Evolutionary conservation across 257 asterid genomes (phyloP).

Genomic region (Plantago ovata): DNA sequence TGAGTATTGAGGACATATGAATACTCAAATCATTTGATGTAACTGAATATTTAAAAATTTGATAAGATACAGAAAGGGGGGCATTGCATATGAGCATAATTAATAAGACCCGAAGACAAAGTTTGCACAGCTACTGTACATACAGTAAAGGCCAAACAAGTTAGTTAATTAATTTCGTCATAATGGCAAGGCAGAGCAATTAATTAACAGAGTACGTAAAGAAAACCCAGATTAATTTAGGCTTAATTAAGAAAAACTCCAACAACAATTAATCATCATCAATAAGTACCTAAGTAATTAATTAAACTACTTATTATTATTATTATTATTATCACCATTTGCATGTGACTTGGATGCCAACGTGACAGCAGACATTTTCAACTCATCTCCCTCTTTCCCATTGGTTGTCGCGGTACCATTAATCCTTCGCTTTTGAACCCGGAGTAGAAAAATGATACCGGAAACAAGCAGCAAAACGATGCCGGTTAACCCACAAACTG

Average conservation of each 20-base stretch:
- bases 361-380: background rate
- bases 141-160: too few species aligned
- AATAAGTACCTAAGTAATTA: background rate
- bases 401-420: too few species aligned
- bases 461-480: slow-evolving; percentile 53
- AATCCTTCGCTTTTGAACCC: slow-evolving; percentile 31
- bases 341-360: slow-evolving; percentile 23
- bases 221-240: background rate
- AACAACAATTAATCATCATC: slow-evolving; percentile 4
- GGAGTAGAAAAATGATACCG: slow-evolving; percentile 38
- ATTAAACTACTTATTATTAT: slow-evolving; percentile 20
- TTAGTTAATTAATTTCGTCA: too few species aligned
- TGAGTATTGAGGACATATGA: too few species aligned
- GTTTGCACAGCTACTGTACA: too few species aligned
- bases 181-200: background rate
- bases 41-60: too few species aligned
- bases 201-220: slow-evolving; percentile 1
- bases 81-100: too few species aligned
- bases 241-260: slow-evolving; percentile 4
- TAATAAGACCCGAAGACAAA: too few species aligned
- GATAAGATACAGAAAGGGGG: too few species aligned
- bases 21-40: too few species aligned
- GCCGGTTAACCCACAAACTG: slow-evolving; percentile 64
- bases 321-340: slow-evolving; percentile 6
- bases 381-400: slow-evolving; percentile 8